A percentile compares a stretch with the other conserved stretches of the same genome.
phyloP scores from a whole-genome alignment of 441 rosid genomes.

The Aleurites moluccanus region DNA sequence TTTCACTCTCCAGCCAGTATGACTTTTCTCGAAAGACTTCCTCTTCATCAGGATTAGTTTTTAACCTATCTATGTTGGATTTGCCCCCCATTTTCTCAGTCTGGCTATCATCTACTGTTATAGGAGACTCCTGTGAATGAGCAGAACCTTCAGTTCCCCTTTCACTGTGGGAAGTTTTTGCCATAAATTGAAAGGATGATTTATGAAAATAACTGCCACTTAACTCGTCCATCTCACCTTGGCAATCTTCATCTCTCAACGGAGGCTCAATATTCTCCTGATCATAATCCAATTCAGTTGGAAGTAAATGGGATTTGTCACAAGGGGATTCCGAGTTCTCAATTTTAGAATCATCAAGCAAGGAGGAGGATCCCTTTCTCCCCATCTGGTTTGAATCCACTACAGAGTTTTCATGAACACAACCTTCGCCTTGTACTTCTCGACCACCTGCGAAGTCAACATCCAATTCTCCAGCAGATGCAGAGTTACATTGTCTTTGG shows the following conservation, averaged over 20 bases:
- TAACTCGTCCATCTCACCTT: slow-evolving; percentile 20
- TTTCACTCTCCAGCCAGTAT: not conserved
- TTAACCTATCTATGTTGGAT: not conserved
- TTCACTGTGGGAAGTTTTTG: slow-evolving; percentile 17
- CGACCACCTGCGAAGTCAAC: not conserved
- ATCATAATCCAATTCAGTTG: not conserved
- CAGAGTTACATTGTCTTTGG: not conserved
- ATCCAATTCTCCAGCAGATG: slow-evolving; percentile 6
- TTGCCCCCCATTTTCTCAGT: not conserved
- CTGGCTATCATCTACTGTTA: slow-evolving; percentile 14
- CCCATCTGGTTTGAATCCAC: slow-evolving; percentile 2
- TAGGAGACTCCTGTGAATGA: slow-evolving; percentile 29
- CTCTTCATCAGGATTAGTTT: not conserved
- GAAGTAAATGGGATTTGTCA: not conserved
- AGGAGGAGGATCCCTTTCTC: not conserved
- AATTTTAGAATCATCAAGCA: not conserved
- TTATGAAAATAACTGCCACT: slow-evolving; percentile 14
- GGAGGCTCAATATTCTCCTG: not conserved
- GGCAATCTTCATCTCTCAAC: slow-evolving; percentile 2
- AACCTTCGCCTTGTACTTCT: not conserved
- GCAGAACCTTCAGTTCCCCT: slow-evolving; percentile 30
- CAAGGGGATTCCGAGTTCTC: not conserved
- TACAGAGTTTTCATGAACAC: not conserved
- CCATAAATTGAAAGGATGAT: slow-evolving; percentile 2
- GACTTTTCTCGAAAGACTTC: not conserved